Base-by-base conservation (phyloP, 140 eudicot species). In the Ambrosia hybrid region DNA sequence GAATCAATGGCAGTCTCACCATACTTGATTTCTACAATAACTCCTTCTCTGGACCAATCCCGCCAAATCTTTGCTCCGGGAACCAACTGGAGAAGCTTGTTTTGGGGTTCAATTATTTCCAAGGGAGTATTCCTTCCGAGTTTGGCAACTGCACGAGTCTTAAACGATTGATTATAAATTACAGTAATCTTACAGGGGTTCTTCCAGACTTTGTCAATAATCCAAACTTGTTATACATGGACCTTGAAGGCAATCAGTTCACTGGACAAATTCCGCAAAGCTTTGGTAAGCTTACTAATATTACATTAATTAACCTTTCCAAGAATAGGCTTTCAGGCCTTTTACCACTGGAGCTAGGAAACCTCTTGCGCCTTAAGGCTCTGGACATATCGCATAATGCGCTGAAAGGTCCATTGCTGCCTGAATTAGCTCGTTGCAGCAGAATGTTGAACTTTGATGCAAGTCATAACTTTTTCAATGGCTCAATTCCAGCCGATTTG, bases 41-140 rank as follows among this genome's bases (percentile, higher is more conserved):
- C 79, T 71, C 74, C 38, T 92, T 92, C 81, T 71, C 79, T 0
- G 98, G 98, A 5, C 81, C 78, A 36, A 83, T 92, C 70, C 98
- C 98, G 3, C 91, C 92, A 36, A 72, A 85, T 72, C 86, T 92
- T 52, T 92, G 98, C 80, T 85, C 64, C 14, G 41, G 83, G 16
- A 85, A 87, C 77, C 75, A 80, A 33, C 74, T 92, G 33, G 64
- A 48, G 77, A 81, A 30, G 78, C 86, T 92, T 38, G 34, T 67
- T 59, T 10, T 92, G 78, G 95, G 92, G 45, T 63, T 43, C 8
- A 92, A 92, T 67, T 65, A 65, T 71, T 81, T 92, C 36, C 74
- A 73, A 71, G 98, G 98, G 68, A 60, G 83, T 21, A 72, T 92
- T 67, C 92, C 98, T 71, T 59, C 86, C 72, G 80, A 80, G 52